Base-by-base conservation (phyloP, 768 basidiomycete genomes). In the Podaxis carcinomalis region DNA sequence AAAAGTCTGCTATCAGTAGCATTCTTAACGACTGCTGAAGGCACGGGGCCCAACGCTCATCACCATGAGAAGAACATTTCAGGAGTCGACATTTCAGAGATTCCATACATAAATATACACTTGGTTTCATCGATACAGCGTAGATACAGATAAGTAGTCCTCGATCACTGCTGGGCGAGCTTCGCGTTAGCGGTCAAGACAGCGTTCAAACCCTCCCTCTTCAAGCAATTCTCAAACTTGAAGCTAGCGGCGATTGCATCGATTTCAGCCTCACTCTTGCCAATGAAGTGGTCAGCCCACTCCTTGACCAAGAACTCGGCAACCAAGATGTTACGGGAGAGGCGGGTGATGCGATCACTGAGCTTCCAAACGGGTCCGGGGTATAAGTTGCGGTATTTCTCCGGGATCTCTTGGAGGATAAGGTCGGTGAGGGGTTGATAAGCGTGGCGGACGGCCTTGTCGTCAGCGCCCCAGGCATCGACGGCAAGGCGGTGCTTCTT, bases 381-480 rank as follows among this genome's bases (percentile, higher is more conserved):
- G 71, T 89, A 88, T 5, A 89, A 74, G n/a, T 70, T 65, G 63
- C 77, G 83, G 73, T 81, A 79, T 64, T 79, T 68, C 47, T 69
- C 71, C 0, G 81, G 81, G 44, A 88, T 77, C 66, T 86, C 83
- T 42, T 82, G 66, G 59, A 80, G 67, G 73, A 92, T 76, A 64
- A 84, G 88, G 46, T 89, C 74, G 61, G 84, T 69, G 62, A 92
- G 74, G 11, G 90, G 89, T 63, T 86, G 69, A 74, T 90, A 92
- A 57, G 87, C 71, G 61, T 81, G 69, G 35, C 75, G 74, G 50
- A 93, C 83, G 37, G 73, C 69, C 10, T 74, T 70, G 63, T 83
- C 83, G 69, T 91, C 88, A 2, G 88, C 81, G 14, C 90, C 90
- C 91, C 90, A 92, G 2, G 86, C 82, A 68, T 93, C 92, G 47